These are phyloP conservation scores for Penicillium canescens DNA, from an alignment of 495 filamentous ascomycete species.

Conservation along the genomic window DNA sequence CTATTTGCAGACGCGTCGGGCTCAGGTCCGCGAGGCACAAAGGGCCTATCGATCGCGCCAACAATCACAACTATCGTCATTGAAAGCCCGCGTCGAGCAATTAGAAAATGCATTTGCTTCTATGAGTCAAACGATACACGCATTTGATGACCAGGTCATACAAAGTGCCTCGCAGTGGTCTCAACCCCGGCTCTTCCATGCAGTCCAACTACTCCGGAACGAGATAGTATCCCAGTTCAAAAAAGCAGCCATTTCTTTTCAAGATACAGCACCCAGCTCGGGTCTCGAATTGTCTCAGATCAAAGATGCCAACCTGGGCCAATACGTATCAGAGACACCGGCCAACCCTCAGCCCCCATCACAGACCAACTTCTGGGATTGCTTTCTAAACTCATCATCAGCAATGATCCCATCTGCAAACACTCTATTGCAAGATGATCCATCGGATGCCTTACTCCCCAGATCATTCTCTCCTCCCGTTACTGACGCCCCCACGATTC, in stretches of 20 bases:
- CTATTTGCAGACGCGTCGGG: constrained; percentile 10
- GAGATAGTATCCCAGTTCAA: constrained; percentile 12
- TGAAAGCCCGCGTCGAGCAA: constrained; percentile 15
- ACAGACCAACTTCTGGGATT: not conserved
- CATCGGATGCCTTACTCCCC: not conserved
- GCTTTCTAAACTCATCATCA: not conserved
- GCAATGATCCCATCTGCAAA: constrained; percentile 1
- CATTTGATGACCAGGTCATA: constrained; percentile 11
- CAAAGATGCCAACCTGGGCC: not conserved
- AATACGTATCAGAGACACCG: not conserved
- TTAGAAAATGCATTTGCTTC: constrained; percentile 18
- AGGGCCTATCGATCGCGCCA: constrained; percentile 22
- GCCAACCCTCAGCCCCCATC: not conserved
- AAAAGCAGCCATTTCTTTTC: not conserved
- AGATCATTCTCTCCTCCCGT: not conserved
- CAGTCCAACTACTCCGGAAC: constrained; percentile 9
- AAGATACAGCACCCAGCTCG: not conserved
- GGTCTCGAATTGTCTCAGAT: not conserved
- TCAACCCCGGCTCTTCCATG: constrained; percentile 7
- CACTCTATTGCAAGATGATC: not conserved
- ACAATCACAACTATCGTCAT: constrained; percentile 12
- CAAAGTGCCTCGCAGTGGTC: constrained; percentile 5
- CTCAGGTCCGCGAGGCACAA: constrained; percentile 22
- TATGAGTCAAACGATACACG: constrained; percentile 7
- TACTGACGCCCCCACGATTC: not conserved